These are phyloP conservation scores for Neurospora tetrasperma DNA, from an alignment of 495 filamentous ascomycete genomes.

Conservation along the genomic window DNA sequence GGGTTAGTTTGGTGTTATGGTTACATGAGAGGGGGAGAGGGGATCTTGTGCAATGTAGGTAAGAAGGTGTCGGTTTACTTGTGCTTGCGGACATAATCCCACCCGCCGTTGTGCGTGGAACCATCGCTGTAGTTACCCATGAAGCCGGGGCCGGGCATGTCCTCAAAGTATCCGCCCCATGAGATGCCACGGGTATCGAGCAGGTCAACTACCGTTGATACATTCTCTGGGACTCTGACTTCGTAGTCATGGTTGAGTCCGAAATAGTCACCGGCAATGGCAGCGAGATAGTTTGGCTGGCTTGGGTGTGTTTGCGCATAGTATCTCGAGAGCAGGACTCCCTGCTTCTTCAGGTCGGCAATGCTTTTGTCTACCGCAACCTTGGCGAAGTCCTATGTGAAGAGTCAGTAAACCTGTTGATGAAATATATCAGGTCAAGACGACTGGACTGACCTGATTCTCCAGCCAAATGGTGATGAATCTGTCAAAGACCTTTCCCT, in stretches of 20 bases:
- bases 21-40: background rate
- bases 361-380: slow-evolving; percentile 41
- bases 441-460: slow-evolving; percentile 40
- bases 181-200: slow-evolving; percentile 50
- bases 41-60: background rate
- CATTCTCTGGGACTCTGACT: slow-evolving; percentile 48
- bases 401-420: background rate
- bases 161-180: slow-evolving; percentile 61
- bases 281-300: slow-evolving; percentile 40
- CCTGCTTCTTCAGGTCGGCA: slow-evolving; percentile 45
- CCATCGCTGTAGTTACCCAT: slow-evolving; percentile 46
- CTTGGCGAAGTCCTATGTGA: slow-evolving; percentile 43
- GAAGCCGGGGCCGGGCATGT: slow-evolving; percentile 55
- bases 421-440: background rate
- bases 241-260: slow-evolving; percentile 57
- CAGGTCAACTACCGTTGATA: slow-evolving; percentile 58
- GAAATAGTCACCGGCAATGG: slow-evolving; percentile 56
- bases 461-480: slow-evolving; percentile 65
- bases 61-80: slow-evolving; percentile 28
- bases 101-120: slow-evolving; percentile 34
- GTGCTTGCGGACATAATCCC: slow-evolving; percentile 64
- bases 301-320: slow-evolving; percentile 49
- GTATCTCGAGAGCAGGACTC: slow-evolving; percentile 54
- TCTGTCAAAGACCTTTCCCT: slow-evolving; percentile 53
- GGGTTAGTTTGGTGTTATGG: slow-evolving; percentile 1